These are phyloP conservation scores for Tetracentron sinense DNA, from an alignment of 164 flowering plant species.

Conservation along the genomic window DNA sequence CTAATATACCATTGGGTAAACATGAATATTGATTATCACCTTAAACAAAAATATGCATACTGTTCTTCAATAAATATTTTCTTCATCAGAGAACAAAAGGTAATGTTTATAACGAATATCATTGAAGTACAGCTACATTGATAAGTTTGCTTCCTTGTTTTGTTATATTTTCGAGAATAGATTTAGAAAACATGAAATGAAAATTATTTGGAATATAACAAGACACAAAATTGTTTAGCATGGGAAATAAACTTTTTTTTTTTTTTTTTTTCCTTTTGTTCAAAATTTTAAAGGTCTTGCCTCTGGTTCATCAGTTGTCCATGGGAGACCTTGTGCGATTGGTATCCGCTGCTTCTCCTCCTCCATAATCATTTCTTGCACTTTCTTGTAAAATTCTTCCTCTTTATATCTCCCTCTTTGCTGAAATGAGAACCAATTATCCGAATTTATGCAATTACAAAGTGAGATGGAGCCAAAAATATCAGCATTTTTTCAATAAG, in stretches of 20 bases:
- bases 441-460: not conserved
- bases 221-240: too few relatives aligned
- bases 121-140: too few relatives aligned
- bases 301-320: slow-evolving; percentile 99
- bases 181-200: too few relatives aligned
- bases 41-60: too few relatives aligned
- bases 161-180: too few relatives aligned
- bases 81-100: too few relatives aligned
- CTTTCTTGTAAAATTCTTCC: slow-evolving; percentile 73
- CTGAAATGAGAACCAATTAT: slow-evolving; percentile 30
- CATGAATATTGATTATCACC: too few relatives aligned
- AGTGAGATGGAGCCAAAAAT: not conserved
- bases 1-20: too few relatives aligned
- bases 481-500: not conserved
- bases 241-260: not conserved
- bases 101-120: too few relatives aligned
- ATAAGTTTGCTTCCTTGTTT: too few relatives aligned
- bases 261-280: too few relatives aligned
- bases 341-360: slow-evolving; percentile 81
- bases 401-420: slow-evolving; percentile 78
- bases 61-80: too few relatives aligned
- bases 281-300: slow-evolving; percentile 39
- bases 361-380: slow-evolving; percentile 64
- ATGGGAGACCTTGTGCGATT: slow-evolving; percentile 93
- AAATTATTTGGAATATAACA: not conserved